phyloP scores from a whole-genome alignment of 352 stramenopile genomes.

The Phytophthora rubi region DNA sequence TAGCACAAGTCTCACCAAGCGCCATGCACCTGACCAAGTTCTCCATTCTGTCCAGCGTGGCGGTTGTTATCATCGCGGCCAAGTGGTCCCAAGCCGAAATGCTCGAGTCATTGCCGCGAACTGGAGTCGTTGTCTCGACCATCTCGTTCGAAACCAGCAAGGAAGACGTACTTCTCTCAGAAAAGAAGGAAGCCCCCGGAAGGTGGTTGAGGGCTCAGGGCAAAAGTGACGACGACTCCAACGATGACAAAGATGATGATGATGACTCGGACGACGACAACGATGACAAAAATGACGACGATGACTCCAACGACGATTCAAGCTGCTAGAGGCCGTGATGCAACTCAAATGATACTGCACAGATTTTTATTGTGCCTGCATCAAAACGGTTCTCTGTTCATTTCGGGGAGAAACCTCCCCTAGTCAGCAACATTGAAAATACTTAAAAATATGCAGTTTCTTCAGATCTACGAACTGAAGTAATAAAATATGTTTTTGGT shows the following conservation, averaged over 20 bases:
- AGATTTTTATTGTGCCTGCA: no score
- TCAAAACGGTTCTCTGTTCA: no score
- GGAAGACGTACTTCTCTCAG: neutral
- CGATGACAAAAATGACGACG: neutral
- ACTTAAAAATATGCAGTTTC: no score
- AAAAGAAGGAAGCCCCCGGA: neutral
- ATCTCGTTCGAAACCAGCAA: neutral
- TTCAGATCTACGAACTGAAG: no score
- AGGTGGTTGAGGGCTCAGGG: neutral
- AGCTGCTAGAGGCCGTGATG: neutral
- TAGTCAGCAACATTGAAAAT: no score
- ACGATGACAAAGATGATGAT: neutral
- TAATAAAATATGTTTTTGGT: no score
- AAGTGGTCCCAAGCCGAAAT: neutral
- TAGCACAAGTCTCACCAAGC: neutral
- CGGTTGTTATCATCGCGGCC: neutral
- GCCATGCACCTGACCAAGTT: neutral
- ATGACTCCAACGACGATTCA: neutral
- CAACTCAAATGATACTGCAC: no score
- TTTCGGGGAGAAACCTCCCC: no score
- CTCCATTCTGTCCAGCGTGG: neutral
- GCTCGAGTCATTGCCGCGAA: neutral
- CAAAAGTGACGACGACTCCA: neutral
- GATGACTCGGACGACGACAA: neutral
- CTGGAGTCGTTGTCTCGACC: neutral